Evolutionary conservation across 2,329 filamentous ascomycete genomes (phyloP).

Genomic region (Exophiala dermatitidis): DNA sequence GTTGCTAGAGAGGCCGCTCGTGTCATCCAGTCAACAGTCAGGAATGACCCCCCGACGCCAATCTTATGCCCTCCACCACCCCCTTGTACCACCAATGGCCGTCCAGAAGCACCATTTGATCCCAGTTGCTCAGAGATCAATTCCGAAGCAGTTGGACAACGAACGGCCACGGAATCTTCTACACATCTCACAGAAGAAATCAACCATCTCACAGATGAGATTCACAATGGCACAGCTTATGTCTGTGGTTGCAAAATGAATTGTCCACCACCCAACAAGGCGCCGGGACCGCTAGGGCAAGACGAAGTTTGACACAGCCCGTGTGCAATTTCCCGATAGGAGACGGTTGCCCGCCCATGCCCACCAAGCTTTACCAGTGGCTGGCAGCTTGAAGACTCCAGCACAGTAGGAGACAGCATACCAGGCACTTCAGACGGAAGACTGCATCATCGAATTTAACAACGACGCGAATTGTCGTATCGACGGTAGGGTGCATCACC

Average conservation of each 20-base stretch:
- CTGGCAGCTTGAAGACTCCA: background rate
- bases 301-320: constrained; percentile 4
- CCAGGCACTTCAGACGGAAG: no score
- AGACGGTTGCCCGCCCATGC: constrained; percentile 1
- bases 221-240: background rate
- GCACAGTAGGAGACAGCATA: background rate
- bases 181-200: constrained; percentile 4
- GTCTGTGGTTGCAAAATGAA: background rate
- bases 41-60: background rate
- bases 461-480: no score
- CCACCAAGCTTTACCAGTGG: constrained; percentile 1
- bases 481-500: no score
- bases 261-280: background rate
- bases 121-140: background rate
- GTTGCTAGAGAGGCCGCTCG: background rate
- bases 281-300: background rate
- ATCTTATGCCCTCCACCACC: constrained; percentile 3
- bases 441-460: no score
- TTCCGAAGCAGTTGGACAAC: constrained; percentile 15
- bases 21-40: constrained; percentile 3
- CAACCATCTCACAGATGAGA: background rate
- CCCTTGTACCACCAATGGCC: constrained; percentile 9
- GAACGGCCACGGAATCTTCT: constrained; percentile 20
- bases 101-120: constrained; percentile 1
- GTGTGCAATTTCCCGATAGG: constrained; percentile 18